Percentiles rank a stretch among this genome's conserved stretches.
Conservation (phyloP, 805 yeast species). For the Starmerella tilneyi region DNA sequence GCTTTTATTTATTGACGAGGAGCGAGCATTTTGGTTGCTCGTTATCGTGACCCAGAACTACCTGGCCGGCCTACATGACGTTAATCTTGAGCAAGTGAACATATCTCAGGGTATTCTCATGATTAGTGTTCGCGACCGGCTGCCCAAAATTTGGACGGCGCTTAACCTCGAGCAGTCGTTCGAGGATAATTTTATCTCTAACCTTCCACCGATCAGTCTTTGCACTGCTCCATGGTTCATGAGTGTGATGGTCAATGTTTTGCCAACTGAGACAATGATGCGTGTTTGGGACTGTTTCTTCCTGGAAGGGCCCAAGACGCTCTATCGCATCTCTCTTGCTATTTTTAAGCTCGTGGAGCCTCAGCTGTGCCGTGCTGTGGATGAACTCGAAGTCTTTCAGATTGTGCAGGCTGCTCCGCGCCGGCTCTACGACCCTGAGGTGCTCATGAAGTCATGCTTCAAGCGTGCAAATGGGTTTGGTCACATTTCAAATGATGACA, state of each 20-base stretch:
- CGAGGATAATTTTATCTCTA: slow-evolving; percentile 43
- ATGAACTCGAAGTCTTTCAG: slow-evolving; percentile 63
- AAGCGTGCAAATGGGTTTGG: slow-evolving; percentile 63
- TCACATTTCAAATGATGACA: slow-evolving; percentile 70
- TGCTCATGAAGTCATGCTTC: slow-evolving; percentile 62
- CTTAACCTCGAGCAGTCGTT: slow-evolving; percentile 38
- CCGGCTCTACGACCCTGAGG: slow-evolving; percentile 45
- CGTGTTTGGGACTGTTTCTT: slow-evolving; percentile 93
- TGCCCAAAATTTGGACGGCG: slow-evolving; percentile 69
- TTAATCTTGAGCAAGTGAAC: slow-evolving; percentile 85
- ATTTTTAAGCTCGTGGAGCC: slow-evolving; percentile 68
- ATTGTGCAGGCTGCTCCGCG: slow-evolving; percentile 69
- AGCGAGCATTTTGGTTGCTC: slow-evolving; percentile 88
- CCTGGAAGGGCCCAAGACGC: slow-evolving; percentile 79
- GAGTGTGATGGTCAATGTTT: slow-evolving; percentile 85
- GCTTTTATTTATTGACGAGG: slow-evolving; percentile 78
- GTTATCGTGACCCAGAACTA: slow-evolving; percentile 78
- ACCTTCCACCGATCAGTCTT: slow-evolving; percentile 79
- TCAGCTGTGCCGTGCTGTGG: slow-evolving; percentile 39
- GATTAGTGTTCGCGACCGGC: slow-evolving; percentile 71
- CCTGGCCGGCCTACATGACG: slow-evolving; percentile 84
- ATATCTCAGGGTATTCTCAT: slow-evolving; percentile 89
- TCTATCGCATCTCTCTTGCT: slow-evolving; percentile 74
- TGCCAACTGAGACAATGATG: slow-evolving; percentile 80
- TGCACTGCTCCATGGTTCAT: slow-evolving; percentile 97